Evolutionary conservation across 1,139 yeast species (phyloP).

Genomic region (Yamadazyma aaseri): DNA sequence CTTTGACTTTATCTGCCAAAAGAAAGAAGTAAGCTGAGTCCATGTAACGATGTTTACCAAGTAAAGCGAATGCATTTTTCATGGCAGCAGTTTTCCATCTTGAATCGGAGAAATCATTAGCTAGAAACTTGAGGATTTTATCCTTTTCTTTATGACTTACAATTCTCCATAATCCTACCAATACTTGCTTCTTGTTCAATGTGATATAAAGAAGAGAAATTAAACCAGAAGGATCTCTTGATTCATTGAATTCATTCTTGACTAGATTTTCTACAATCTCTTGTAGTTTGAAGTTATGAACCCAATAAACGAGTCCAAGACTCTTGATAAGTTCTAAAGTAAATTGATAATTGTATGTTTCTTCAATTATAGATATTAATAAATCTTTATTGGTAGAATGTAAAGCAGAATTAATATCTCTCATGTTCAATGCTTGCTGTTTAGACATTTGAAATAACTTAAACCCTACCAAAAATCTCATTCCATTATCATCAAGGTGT

Average conservation of each 20-base stretch:
- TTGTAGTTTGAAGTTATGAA: constrained; percentile 46
- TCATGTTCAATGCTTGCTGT: constrained; percentile 55
- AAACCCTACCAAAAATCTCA: constrained; percentile 69
- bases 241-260: constrained; percentile 58
- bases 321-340: constrained; percentile 63
- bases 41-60: constrained; percentile 81
- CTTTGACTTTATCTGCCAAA: constrained; percentile 73
- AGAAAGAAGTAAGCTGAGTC: constrained; percentile 92
- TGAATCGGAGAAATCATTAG: constrained; percentile 68
- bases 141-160: constrained; percentile 76
- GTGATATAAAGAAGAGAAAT: constrained; percentile 80
- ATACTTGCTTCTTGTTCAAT: constrained; percentile 68
- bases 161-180: constrained; percentile 82
- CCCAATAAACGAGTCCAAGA: constrained; percentile 75
- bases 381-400: constrained; percentile 79
- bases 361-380: constrained; percentile 54
- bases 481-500: constrained; percentile 70
- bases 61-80: constrained; percentile 86
- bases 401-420: constrained; percentile 86
- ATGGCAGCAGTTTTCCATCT: constrained; percentile 88
- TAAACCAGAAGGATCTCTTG: constrained; percentile 68
- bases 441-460: constrained; percentile 58
- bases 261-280: constrained; percentile 67
- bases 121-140: constrained; percentile 74
- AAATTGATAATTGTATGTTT: constrained; percentile 40